These are phyloP conservation scores for Leccinum insigne DNA, from an alignment of 1,284 basidiomycete species.

Conservation along the genomic window DNA sequence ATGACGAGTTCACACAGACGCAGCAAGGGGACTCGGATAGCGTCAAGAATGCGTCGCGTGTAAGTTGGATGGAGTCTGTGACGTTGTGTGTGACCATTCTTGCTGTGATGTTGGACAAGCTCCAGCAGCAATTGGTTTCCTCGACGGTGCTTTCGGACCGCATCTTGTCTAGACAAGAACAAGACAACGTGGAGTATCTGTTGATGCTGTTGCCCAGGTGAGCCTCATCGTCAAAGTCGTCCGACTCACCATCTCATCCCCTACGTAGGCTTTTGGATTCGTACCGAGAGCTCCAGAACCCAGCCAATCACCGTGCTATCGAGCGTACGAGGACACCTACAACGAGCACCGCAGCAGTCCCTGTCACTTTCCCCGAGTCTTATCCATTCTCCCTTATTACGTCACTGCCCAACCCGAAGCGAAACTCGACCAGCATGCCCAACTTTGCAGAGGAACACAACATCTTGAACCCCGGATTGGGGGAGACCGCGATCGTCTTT, in stretches of 20 bases:
- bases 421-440: slow-evolving; percentile 43
- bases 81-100: slow-evolving; percentile 83
- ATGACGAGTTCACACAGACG: slow-evolving; percentile 75
- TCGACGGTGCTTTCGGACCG: slow-evolving; percentile 65
- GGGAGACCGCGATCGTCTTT: slow-evolving; percentile 87
- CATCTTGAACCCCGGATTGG: slow-evolving; percentile 78
- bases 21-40: slow-evolving; percentile 63
- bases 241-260: slow-evolving; percentile 12
- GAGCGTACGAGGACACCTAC: slow-evolving; percentile 66
- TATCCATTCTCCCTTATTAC: slow-evolving; percentile 91
- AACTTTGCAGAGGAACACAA: slow-evolving; percentile 42
- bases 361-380: slow-evolving; percentile 90
- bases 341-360: slow-evolving; percentile 62
- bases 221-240: slow-evolving; percentile 20
- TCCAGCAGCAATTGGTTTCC: slow-evolving; percentile 80
- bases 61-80: slow-evolving; percentile 90
- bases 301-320: slow-evolving; percentile 66
- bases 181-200: slow-evolving; percentile 92
- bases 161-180: slow-evolving; percentile 71
- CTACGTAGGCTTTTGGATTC: slow-evolving; percentile 59
- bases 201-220: slow-evolving; percentile 86
- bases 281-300: slow-evolving; percentile 80
- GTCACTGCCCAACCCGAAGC: slow-evolving; percentile 56
- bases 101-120: slow-evolving; percentile 89
- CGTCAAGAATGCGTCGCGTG: slow-evolving; percentile 71